A percentile compares a stretch with the other conserved stretches of the same genome.
These are phyloP conservation scores for Lunularia cruciata DNA, from an alignment of 225 moss, liverwort and hornwort species.

Conservation along the genomic window DNA sequence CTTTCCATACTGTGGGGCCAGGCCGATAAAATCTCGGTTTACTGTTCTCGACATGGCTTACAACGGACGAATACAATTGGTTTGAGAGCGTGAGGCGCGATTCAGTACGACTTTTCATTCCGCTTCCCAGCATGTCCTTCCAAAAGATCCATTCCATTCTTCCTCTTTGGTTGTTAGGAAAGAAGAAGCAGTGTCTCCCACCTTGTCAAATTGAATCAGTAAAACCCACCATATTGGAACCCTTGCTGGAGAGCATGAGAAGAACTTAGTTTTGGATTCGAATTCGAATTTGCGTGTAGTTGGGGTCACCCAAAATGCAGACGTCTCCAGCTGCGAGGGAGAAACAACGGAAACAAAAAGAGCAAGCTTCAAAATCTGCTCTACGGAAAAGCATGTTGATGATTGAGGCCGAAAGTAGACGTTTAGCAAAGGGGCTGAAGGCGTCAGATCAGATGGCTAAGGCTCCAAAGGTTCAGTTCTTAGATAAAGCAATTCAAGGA, in stretches of 20 bases:
- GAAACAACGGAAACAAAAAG: too few relatives aligned
- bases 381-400: constrained; percentile 12
- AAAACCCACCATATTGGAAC: too few relatives aligned
- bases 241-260: too few relatives aligned
- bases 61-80: neutral
- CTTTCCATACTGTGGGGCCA: neutral
- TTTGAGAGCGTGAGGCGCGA: neutral
- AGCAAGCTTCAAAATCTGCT: too few relatives aligned
- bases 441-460: constrained; percentile 7
- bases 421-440: constrained; percentile 1
- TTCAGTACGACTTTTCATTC: neutral
- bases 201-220: too few relatives aligned
- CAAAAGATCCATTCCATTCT: neutral
- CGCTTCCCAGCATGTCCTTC: neutral
- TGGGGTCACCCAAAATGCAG: too few relatives aligned
- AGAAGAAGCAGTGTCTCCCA: too few relatives aligned
- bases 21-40: too few relatives aligned
- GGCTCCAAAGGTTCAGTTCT: neutral
- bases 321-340: too few relatives aligned
- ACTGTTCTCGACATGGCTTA: neutral
- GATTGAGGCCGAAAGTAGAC: constrained; percentile 4
- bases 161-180: too few relatives aligned
- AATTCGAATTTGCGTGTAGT: too few relatives aligned
- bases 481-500: neutral
- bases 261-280: too few relatives aligned